Base-by-base conservation (phyloP, 2,329 filamentous ascomycete genomes). In the Apiospora arundinis region DNA sequence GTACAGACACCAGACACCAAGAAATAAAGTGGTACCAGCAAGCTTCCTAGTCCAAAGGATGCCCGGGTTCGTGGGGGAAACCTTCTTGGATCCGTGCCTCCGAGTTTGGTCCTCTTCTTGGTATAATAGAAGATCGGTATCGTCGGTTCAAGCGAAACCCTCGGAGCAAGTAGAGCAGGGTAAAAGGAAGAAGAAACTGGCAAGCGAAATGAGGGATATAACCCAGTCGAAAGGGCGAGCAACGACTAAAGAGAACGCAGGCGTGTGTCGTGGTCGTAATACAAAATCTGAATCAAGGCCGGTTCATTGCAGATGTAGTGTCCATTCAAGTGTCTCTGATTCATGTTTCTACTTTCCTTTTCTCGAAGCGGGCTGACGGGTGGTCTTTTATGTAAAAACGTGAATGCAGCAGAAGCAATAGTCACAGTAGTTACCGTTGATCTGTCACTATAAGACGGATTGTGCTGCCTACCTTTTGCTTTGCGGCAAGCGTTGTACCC, bases 251-350 rank as follows among this genome's bases (percentile, higher is more conserved):
- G 32, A 32, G 21, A 18, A 6, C 5, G 9, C 11, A 2, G 28
- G 48, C n/a, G 23, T 28, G 49, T 56, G 23, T 56, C 37, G 56
- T 63, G 9, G 23, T 56, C 37, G 56, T 63, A n/a, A 63, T 63
- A 63, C 56, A 28, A 63, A 63, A 63, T 63, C 28, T 63, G 56
- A 63, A 63, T 63, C 56, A 63, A 40, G 56, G n/a, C 56, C 56
- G 56, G 56, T 63, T 40, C 32, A 40, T 63, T 63, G 56, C 56
- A 63, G 56, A 63, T 63, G 56, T 28, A 32, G 56, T 63, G n/a
- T 32, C 32, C 56, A 40, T 32, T 18, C 56, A 40, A 63, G 28
- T 63, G 56, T 63, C 56, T 63, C 32, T 63, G 32, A 40, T 63
- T 40, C 56, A 63, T 63, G 56, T 40, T 63, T 63, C 42, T 63